Conservation (phyloP, 1,139 yeast genomes). For the Hyphopichia burtonii region DNA sequence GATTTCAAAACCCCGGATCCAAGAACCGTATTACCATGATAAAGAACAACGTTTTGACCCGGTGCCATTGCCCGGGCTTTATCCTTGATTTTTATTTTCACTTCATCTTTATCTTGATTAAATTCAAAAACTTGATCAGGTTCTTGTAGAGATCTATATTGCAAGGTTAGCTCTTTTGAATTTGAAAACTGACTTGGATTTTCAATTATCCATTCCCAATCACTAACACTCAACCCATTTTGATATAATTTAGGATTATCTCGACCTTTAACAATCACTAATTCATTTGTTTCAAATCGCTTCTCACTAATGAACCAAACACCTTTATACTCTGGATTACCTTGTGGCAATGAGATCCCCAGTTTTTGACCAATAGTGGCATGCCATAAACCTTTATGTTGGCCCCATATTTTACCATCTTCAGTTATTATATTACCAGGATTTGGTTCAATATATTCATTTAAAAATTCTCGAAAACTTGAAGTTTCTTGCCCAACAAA, state of each 20-base stretch:
- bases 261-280: slow-evolving; percentile 77
- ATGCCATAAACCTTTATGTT: slow-evolving; percentile 86
- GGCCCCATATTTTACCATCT: slow-evolving; percentile 76
- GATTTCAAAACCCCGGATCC: slow-evolving; percentile 61
- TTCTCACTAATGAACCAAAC: slow-evolving; percentile 87
- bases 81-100: slow-evolving; percentile 27
- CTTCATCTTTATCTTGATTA: slow-evolving; percentile 9
- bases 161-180: slow-evolving; percentile 40
- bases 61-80: slow-evolving; percentile 78
- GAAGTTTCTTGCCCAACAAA: slow-evolving; percentile 76
- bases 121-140: slow-evolving; percentile 35
- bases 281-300: slow-evolving; percentile 57
- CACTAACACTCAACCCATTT: slow-evolving; percentile 36
- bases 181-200: slow-evolving; percentile 11
- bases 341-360: slow-evolving; percentile 84
- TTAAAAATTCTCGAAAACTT: slow-evolving; percentile 73
- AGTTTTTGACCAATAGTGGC: slow-evolving; percentile 90
- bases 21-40: slow-evolving; percentile 62
- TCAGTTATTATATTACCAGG: slow-evolving; percentile 79
- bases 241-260: slow-evolving; percentile 60
- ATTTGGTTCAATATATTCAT: slow-evolving; percentile 67
- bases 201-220: slow-evolving; percentile 52
- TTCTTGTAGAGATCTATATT: slow-evolving; percentile 68
- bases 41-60: slow-evolving; percentile 82
- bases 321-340: slow-evolving; percentile 70